Evolutionary conservation across 768 basidiomycete species (phyloP).

Genomic region (Gymnopilus junonius): DNA sequence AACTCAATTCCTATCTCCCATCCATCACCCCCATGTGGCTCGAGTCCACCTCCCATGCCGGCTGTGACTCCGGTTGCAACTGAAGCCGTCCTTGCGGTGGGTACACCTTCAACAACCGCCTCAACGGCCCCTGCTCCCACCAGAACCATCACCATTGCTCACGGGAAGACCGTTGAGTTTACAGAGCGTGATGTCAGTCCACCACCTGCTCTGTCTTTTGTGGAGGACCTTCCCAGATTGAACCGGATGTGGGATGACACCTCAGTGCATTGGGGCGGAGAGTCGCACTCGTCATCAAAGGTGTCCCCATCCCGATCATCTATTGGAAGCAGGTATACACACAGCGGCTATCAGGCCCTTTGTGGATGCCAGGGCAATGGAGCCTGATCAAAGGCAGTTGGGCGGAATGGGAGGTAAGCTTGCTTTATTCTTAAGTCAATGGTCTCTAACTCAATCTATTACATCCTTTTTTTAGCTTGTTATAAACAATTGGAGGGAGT

Average conservation of each 20-base stretch:
- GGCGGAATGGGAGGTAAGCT: background rate
- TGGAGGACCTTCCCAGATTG: constrained; percentile 20
- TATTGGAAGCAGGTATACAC: constrained; percentile 23
- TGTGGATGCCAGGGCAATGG: background rate
- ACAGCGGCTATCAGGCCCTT: background rate
- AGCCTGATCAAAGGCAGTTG: background rate
- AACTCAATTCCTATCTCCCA: too few relatives aligned
- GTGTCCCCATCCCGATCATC: constrained; percentile 15
- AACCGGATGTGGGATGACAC: constrained; percentile 33
- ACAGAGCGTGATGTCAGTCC: constrained; percentile 9
- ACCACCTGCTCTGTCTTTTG: constrained; percentile 23
- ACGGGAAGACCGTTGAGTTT: constrained; percentile 4
- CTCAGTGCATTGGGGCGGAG: constrained; percentile 18
- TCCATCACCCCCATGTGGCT: too few relatives aligned
- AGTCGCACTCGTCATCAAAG: constrained; percentile 25
- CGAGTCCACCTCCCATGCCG: background rate
- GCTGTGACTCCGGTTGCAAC: background rate
- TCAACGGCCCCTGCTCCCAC: background rate
- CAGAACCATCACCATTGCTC: background rate
- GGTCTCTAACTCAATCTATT: too few relatives aligned
- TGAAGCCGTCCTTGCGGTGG: background rate
- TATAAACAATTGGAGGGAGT: background rate
- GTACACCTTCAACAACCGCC: background rate
- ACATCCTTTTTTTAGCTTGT: background rate
- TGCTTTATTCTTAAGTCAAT: background rate